These are phyloP conservation scores for Haberlea rhodopensis DNA, from an alignment of 257 asterid species.

Conservation along the genomic window DNA sequence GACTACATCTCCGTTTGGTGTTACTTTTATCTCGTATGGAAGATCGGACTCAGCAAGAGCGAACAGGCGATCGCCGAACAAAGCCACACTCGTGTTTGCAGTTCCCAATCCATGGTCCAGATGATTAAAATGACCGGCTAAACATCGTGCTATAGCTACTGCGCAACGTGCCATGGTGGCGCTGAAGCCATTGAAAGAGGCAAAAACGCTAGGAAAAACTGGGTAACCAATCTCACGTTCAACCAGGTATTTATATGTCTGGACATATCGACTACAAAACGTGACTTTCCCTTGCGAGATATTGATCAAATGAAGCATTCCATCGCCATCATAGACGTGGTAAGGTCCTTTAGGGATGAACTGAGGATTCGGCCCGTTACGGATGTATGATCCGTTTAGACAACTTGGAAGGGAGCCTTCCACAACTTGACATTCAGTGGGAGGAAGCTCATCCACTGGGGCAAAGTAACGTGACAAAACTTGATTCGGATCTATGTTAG, in stretches of 20 bases:
- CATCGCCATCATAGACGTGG: slow-evolving; percentile 59
- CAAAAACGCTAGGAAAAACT: slow-evolving; percentile 42
- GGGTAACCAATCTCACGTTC: slow-evolving; percentile 39
- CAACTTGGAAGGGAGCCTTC: slow-evolving; percentile 49
- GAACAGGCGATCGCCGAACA: slow-evolving; percentile 41
- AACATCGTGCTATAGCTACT: slow-evolving; percentile 30
- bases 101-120: slow-evolving; percentile 37
- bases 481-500: slow-evolving; percentile 33
- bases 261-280: slow-evolving; percentile 54
- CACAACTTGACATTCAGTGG: slow-evolving; percentile 41
- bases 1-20: slow-evolving; percentile 38
- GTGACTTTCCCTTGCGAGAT: slow-evolving; percentile 45
- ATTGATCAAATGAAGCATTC: slow-evolving; percentile 57
- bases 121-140: slow-evolving; percentile 38
- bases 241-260: slow-evolving; percentile 39
- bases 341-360: slow-evolving; percentile 51
- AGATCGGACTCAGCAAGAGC: slow-evolving; percentile 51
- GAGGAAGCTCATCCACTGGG: slow-evolving; percentile 53
- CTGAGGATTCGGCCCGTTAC: slow-evolving; percentile 66
- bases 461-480: slow-evolving; percentile 41
- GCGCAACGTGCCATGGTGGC: slow-evolving; percentile 36
- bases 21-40: slow-evolving; percentile 38
- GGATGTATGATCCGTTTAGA: slow-evolving; percentile 56
- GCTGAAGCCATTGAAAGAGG: slow-evolving; percentile 39
- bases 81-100: slow-evolving; percentile 55